These are phyloP conservation scores for Bonia amplexicaulis DNA, from an alignment of 176 grass and related monocot species.

Conservation along the genomic window DNA sequence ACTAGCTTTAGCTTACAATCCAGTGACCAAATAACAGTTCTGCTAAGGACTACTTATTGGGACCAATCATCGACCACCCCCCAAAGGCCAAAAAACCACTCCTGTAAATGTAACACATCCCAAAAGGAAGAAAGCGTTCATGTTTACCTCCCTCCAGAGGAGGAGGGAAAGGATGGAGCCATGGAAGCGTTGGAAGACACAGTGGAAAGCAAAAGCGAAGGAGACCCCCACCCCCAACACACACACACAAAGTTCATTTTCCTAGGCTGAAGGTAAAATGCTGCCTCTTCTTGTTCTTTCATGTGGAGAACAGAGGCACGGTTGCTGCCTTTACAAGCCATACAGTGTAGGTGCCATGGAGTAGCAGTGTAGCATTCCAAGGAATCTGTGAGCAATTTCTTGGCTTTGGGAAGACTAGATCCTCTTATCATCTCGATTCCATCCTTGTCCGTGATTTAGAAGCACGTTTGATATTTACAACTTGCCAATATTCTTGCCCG, in stretches of 20 bases:
- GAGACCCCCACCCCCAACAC: no score
- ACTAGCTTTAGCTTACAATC: neutral
- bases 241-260: neutral
- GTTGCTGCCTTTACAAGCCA: constrained; percentile 32
- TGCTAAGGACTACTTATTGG: neutral
- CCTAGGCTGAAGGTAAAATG: constrained; percentile 7
- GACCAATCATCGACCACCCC: neutral
- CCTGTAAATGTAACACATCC: neutral
- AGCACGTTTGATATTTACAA: neutral
- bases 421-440: constrained; percentile 14
- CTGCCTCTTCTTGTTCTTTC: neutral
- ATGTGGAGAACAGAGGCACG: constrained; percentile 1
- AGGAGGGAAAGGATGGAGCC: neutral
- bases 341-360: constrained; percentile 3
- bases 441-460: constrained; percentile 30
- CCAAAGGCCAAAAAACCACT: neutral
- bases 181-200: neutral
- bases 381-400: constrained; percentile 24
- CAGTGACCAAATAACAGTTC: neutral
- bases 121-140: neutral
- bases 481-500: neutral
- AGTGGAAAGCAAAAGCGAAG: constrained; percentile 39
- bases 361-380: neutral
- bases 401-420: constrained; percentile 9
- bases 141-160: neutral